Percentiles rank a stretch among this genome's conserved stretches.
Conservation (phyloP, 257 asterid genomes). For the Ehretia macrophylla region DNA sequence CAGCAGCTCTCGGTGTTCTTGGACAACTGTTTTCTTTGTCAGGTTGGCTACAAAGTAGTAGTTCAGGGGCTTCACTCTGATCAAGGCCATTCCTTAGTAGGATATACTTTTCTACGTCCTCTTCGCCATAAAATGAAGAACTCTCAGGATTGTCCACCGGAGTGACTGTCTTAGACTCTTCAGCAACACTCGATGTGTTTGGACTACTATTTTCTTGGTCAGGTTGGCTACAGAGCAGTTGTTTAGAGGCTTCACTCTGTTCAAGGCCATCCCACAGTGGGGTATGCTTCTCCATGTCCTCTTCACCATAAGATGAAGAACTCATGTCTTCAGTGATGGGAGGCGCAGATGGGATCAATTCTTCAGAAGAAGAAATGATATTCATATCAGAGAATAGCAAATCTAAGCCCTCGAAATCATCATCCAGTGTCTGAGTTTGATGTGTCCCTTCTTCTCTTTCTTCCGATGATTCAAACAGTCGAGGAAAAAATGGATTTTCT, state of each 20-base stretch:
- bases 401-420: constrained; percentile 38
- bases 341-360: constrained; percentile 27
- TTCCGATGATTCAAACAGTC: constrained; percentile 28
- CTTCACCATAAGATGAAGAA: constrained; percentile 16
- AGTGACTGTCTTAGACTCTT: constrained; percentile 18
- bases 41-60: too few species aligned
- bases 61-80: too few species aligned
- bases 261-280: constrained; percentile 21
- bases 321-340: constrained; percentile 24
- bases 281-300: constrained; percentile 22
- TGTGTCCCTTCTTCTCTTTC: constrained; percentile 31
- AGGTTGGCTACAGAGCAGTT: constrained; percentile 14
- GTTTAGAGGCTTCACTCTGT: constrained; percentile 21
- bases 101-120: too few species aligned
- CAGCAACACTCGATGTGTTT: constrained; percentile 18
- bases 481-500: constrained; percentile 59
- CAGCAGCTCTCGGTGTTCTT: too few species aligned
- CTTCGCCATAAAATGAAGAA: too few species aligned
- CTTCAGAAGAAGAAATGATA: constrained; percentile 18
- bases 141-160: constrained; percentile 24
- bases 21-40: too few species aligned
- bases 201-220: constrained; percentile 23
- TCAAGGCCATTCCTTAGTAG: too few species aligned
- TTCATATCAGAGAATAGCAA: constrained; percentile 35
- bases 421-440: too few species aligned